Evolutionary conservation across 352 stramenopile species (phyloP).

Genomic region (Pythium rhizo-oryzae): DNA sequence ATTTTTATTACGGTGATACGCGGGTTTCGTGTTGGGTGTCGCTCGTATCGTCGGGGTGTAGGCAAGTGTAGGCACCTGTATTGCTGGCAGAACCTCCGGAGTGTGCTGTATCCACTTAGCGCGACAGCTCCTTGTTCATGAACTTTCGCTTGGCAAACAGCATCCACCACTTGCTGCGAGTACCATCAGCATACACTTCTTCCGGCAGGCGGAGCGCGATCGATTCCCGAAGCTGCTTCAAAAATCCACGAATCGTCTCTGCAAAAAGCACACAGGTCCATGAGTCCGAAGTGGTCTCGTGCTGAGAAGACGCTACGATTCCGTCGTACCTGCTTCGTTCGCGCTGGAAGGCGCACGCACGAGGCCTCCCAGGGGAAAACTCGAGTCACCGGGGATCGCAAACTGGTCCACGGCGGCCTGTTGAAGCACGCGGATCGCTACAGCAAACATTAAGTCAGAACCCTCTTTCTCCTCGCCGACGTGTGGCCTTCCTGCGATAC

Average conservation of each 20-base stretch:
- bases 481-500: background rate
- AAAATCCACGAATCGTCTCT: slow-evolving; percentile 88
- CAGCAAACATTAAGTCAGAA: background rate
- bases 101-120: slow-evolving; percentile 32
- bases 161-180: slow-evolving; percentile 95
- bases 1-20: too few relatives aligned
- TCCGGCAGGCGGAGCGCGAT: slow-evolving; percentile 83
- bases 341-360: slow-evolving; percentile 70
- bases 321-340: slow-evolving; percentile 70
- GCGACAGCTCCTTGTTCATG: slow-evolving; percentile 92
- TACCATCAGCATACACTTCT: slow-evolving; percentile 81
- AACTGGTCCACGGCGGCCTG: slow-evolving; percentile 86
- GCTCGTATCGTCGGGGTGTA: too few relatives aligned
- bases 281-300: background rate
- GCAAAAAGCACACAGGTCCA: background rate
- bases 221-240: slow-evolving; percentile 91
- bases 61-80: too few relatives aligned
- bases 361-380: slow-evolving; percentile 83
- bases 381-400: slow-evolving; percentile 83
- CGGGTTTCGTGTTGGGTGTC: too few relatives aligned
- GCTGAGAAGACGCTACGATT: too few relatives aligned
- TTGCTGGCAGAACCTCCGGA: background rate
- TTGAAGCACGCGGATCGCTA: slow-evolving; percentile 77
- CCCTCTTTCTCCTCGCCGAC: background rate
- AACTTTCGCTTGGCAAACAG: slow-evolving; percentile 94